These are phyloP conservation scores for Sporothrix phasma DNA, from an alignment of 2,329 filamentous ascomycete genomes.

Conservation along the genomic window DNA sequence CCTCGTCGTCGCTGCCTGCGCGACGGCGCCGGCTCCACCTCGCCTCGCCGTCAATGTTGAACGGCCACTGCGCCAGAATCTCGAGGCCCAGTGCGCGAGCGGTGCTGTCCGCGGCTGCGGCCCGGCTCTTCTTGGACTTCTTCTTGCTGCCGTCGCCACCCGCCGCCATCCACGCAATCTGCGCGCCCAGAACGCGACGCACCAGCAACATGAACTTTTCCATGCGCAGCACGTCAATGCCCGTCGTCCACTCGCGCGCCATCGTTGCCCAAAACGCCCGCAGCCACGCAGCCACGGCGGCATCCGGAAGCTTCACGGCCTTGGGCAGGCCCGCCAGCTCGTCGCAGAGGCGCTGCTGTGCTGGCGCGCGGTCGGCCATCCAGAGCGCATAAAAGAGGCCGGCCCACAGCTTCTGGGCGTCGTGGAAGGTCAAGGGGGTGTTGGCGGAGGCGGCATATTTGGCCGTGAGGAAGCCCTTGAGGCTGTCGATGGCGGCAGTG, in stretches of 20 bases:
- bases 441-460: constrained; percentile 30
- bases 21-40: constrained; percentile 27
- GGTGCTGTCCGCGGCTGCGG: constrained; percentile 18
- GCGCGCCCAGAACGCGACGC: constrained; percentile 65
- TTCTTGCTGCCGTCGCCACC: constrained; percentile 12
- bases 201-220: constrained; percentile 90
- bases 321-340: constrained; percentile 59
- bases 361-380: constrained; percentile 84
- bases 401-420: constrained; percentile 86
- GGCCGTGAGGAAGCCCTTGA: constrained; percentile 66
- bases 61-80: constrained; percentile 33
- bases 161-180: constrained; percentile 42
- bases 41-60: constrained; percentile 27
- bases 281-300: constrained; percentile 39
- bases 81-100: constrained; percentile 31
- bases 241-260: constrained; percentile 56
- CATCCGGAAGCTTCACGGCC: constrained; percentile 37
- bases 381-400: constrained; percentile 88
- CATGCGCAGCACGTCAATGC: constrained; percentile 65
- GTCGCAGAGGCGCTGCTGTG: constrained; percentile 72
- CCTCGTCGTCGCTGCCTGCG: constrained; percentile 30
- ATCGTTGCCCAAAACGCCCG: constrained; percentile 64
- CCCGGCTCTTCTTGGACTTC: constrained; percentile 14
- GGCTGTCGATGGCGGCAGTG: constrained; percentile 64
- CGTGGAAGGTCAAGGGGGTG: constrained; percentile 51